A percentile compares a stretch with the other conserved stretches of the same genome.
phyloP scores from a whole-genome alignment of 345 rosid genomes.

The Eucalyptus globulus region DNA sequence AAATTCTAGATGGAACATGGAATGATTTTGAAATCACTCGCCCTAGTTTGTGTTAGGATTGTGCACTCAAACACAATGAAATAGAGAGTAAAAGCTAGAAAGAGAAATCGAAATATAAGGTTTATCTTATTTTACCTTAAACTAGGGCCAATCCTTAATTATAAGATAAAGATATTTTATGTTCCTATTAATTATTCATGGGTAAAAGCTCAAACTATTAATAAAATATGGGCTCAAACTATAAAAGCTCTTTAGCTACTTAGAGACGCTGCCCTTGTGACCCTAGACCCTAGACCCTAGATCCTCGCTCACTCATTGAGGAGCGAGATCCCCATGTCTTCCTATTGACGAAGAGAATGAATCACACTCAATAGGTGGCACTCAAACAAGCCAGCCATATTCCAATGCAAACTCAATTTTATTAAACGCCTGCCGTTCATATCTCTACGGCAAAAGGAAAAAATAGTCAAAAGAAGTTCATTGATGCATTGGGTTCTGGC shows the following conservation, averaged over 20 bases:
- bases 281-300: no score
- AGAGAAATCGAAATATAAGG: background rate
- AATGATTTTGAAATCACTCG: no score
- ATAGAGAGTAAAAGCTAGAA: background rate
- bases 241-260: background rate
- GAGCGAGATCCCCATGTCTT: background rate
- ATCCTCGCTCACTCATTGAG: rapidly evolving
- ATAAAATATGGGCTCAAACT: background rate
- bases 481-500: background rate
- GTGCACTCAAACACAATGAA: background rate
- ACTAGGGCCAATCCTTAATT: background rate
- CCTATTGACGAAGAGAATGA: background rate
- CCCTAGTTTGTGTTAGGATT: background rate
- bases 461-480: background rate
- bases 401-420: background rate
- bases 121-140: background rate
- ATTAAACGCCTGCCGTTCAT: background rate
- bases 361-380: background rate
- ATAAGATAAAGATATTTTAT: background rate
- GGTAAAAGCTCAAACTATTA: no score
- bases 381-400: background rate
- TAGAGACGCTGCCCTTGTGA: rapidly evolving
- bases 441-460: background rate
- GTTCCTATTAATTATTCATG: no score
- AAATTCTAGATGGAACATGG: no score